phyloP scores from a whole-genome alignment of 2,329 filamentous ascomycete species.

The Alternaria consortialis region DNA sequence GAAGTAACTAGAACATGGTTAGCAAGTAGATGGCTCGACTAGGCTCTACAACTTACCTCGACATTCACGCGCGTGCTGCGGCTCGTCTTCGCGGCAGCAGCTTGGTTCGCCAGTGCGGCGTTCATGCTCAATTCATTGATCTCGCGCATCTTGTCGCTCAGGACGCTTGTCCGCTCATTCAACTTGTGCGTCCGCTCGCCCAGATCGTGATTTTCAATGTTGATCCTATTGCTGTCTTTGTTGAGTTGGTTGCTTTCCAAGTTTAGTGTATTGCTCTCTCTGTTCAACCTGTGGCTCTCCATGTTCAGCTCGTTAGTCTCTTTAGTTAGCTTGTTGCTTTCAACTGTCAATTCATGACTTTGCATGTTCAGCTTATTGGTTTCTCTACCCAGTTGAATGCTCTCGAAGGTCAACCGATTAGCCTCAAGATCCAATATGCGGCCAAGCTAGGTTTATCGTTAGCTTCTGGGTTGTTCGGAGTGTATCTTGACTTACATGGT shows the following conservation, averaged over 20 bases:
- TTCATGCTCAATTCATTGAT: constrained; percentile 7
- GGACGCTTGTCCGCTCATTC: neutral
- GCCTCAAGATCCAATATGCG: constrained; percentile 4
- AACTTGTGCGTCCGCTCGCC: neutral
- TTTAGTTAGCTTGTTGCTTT: constrained; percentile 2
- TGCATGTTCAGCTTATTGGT: neutral
- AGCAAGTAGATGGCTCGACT: too few species aligned
- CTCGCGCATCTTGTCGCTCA: constrained; percentile 7
- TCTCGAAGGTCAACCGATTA: neutral
- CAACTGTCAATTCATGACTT: neutral
- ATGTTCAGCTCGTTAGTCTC: constrained; percentile 4
- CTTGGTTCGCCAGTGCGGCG: constrained; percentile 8
- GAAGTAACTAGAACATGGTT: constrained; percentile 4
- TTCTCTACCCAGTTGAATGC: neutral
- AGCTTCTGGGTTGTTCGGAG: neutral
- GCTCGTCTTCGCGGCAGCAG: constrained; percentile 9
- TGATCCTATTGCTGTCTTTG: too few species aligned
- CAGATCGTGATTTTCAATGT: neutral
- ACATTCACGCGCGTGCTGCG: constrained; percentile 15
- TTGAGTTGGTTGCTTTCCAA: neutral
- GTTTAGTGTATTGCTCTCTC: neutral
- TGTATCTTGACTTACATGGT: constrained; percentile 8
- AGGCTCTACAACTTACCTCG: neutral
- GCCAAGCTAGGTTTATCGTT: constrained; percentile 2
- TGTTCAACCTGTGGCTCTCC: neutral